Evolutionary conservation across 495 filamentous ascomycete genomes (phyloP), one percentile per base, ranked within the genome.

Genomic region (Penicillium dipodomyicola): DNA sequence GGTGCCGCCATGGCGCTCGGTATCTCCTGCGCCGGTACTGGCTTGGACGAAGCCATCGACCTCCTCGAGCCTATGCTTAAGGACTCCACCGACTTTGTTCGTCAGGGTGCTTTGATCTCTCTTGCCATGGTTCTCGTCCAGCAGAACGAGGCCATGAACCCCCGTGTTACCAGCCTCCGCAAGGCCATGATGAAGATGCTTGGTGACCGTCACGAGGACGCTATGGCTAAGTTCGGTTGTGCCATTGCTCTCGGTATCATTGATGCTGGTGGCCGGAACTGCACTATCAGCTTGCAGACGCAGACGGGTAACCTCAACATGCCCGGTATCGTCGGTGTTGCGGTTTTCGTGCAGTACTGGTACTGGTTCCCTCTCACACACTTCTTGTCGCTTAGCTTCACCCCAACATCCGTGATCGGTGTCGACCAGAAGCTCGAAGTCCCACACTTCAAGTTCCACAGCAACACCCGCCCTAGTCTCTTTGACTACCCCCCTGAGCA

Each of bases 331-430:
- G 92, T 99, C 20, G 95, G 95, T 58, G 96, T 96, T 84, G 92
- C 91, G 40, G 88, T 99, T 27, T 99, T 99, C 77, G 94, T 91
- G 7, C 95, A 99, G 71, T 99, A 99, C 77, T 99, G 95, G 95
- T 99, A 99, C 76, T 99, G 95, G 95, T 99, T 99, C 84, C 95
- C 95, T 46, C 85, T 97, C 62, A 96, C 94, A 23, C 95, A 97
- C 72, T 99, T 99, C 84, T 74, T 99, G 20, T 93, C 92, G 0
- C 80, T 97, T 58, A 91, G 88, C 67, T 97, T 97, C 69, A 87
- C 88, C 8, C 95, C 95, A 0, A 97, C 95, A 9, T 88, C 92
- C 1, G 89, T 99, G 64, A 96, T 97, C 55, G 93, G 87, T 46
- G 84, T 99, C 20, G 92, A 97, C 69, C 85, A 93, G 67, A 89